These are phyloP conservation scores for Acidiella bohemica DNA, from an alignment of 495 filamentous ascomycete genomes.

Conservation along the genomic window DNA sequence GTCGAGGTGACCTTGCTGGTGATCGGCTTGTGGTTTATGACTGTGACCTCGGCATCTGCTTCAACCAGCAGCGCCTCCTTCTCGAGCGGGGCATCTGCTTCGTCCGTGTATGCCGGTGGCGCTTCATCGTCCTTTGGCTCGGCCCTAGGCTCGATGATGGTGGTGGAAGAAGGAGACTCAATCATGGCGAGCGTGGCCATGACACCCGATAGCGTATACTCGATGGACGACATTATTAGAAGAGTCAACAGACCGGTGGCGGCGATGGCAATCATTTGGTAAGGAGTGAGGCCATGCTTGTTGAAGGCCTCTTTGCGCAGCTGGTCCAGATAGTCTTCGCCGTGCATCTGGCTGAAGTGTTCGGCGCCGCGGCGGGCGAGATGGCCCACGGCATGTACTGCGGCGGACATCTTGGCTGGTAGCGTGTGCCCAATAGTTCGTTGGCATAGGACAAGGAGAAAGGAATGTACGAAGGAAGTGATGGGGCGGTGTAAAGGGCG, in stretches of 20 bases:
- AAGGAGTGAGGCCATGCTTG: too few relatives aligned
- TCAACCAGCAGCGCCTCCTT: slow-evolving; percentile 23
- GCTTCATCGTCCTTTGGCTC: slow-evolving; percentile 3
- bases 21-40: slow-evolving; percentile 39
- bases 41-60: slow-evolving; percentile 16
- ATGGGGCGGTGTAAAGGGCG: too few relatives aligned
- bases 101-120: slow-evolving; percentile 23
- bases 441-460: too few relatives aligned
- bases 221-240: slow-evolving; percentile 23
- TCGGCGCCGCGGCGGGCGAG: too few relatives aligned
- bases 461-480: too few relatives aligned
- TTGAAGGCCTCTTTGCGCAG: too few relatives aligned
- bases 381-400: too few relatives aligned
- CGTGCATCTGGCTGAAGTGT: too few relatives aligned
- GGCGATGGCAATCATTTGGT: too few relatives aligned
- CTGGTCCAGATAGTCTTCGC: too few relatives aligned
- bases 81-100: slow-evolving; percentile 19
- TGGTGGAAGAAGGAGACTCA: slow-evolving; percentile 46
- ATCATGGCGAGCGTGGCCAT: slow-evolving; percentile 47
- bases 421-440: too few relatives aligned
- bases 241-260: slow-evolving; percentile 18
- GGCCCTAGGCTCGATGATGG: slow-evolving; percentile 38
- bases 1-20: slow-evolving; percentile 45
- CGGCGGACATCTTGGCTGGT: too few relatives aligned
- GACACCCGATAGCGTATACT: slow-evolving; percentile 47